Conservation (phyloP, 306 rosid species). For the Medicago ruthenica region DNA sequence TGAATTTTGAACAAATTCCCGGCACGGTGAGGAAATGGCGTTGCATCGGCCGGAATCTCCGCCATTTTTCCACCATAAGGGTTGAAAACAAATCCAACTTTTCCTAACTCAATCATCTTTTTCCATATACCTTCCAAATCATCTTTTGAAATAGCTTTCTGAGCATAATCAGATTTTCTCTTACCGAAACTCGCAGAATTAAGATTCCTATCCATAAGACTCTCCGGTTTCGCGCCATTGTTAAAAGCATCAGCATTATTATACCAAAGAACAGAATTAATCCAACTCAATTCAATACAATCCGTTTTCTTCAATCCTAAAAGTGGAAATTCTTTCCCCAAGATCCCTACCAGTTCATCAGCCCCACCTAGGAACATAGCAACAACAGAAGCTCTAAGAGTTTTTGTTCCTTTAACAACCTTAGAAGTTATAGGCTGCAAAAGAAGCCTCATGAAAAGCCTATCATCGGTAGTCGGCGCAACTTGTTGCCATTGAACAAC, state of each 20-base stretch:
- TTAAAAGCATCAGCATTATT: no score
- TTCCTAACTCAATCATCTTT: slow-evolving; percentile 59
- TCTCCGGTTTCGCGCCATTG: neutral
- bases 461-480: slow-evolving; percentile 49
- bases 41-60: slow-evolving; percentile 53
- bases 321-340: slow-evolving; percentile 56
- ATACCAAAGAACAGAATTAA: slow-evolving; percentile 57
- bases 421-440: slow-evolving; percentile 29
- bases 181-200: slow-evolving; percentile 22
- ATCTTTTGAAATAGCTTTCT: slow-evolving; percentile 50
- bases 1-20: slow-evolving; percentile 61
- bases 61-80: slow-evolving; percentile 75
- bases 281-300: slow-evolving; percentile 60
- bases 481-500: slow-evolving; percentile 56
- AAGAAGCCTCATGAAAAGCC: slow-evolving; percentile 60
- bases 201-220: slow-evolving; percentile 13
- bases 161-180: slow-evolving; percentile 62
- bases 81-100: slow-evolving; percentile 43
- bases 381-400: slow-evolving; percentile 50
- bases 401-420: slow-evolving; percentile 47
- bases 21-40: slow-evolving; percentile 65
- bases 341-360: slow-evolving; percentile 18
- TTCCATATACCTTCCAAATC: slow-evolving; percentile 58
- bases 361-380: slow-evolving; percentile 24
- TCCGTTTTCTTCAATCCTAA: slow-evolving; percentile 59